These are phyloP conservation scores for Kwoniella mangroviensis DNA, from an alignment of 768 basidiomycete species.

Conservation along the genomic window DNA sequence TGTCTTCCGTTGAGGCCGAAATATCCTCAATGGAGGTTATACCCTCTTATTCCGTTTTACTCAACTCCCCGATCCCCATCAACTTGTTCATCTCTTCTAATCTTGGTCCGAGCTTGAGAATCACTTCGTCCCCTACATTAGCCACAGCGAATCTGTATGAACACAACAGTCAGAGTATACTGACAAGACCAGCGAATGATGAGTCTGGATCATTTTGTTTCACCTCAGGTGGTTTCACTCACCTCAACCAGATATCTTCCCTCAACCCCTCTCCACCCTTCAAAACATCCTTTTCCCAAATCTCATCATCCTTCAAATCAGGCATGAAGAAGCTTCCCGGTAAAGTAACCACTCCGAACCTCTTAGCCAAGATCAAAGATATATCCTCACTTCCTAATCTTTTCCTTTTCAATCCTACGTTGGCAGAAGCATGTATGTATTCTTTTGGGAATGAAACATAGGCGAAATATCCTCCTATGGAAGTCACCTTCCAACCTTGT, in stretches of 20 bases:
- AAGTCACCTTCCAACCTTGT: constrained; percentile 67
- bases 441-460: constrained; percentile 64
- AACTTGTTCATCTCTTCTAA: constrained; percentile 49
- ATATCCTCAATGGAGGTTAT: neutral
- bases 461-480: constrained; percentile 76
- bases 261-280: constrained; percentile 53
- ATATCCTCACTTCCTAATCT: constrained; percentile 63
- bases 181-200: neutral
- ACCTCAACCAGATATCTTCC: constrained; percentile 67
- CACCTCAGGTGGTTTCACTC: constrained; percentile 17
- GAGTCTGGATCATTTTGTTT: neutral
- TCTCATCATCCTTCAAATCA: constrained; percentile 30
- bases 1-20: neutral
- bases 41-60: neutral
- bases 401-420: constrained; percentile 32
- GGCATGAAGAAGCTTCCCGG: constrained; percentile 70
- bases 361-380: constrained; percentile 65
- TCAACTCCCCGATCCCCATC: constrained; percentile 34
- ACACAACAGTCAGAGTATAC: neutral
- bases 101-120: constrained; percentile 47
- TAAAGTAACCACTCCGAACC: constrained; percentile 69
- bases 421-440: constrained; percentile 19
- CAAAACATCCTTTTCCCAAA: constrained; percentile 40
- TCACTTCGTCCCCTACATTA: constrained; percentile 69
- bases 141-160: constrained; percentile 71